Evolutionary conservation across 2,329 filamentous ascomycete genomes (phyloP).

Genomic region (Cladosporium sp.): DNA sequence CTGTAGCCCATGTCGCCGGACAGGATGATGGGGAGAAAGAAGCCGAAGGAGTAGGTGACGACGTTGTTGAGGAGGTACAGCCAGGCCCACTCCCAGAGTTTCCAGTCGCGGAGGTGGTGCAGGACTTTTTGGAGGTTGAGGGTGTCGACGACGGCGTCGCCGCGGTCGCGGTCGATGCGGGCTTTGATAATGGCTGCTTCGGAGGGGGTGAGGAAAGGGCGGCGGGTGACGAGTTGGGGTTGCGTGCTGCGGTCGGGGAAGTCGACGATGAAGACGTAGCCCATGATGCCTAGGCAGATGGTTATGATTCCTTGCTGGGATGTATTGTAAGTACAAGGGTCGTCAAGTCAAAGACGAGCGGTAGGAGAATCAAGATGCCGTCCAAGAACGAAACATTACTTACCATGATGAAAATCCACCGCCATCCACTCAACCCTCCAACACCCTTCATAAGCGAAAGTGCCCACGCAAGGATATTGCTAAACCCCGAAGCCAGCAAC

Average conservation of each 20-base stretch:
- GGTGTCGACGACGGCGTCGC: conserved; percentile 17
- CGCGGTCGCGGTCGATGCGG: conserved; percentile 20
- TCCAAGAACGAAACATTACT: too few relatives aligned
- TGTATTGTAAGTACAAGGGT: not conserved
- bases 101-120: conserved; percentile 47
- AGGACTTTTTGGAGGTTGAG: conserved; percentile 46
- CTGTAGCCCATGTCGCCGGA: conserved; percentile 50
- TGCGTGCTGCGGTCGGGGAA: conserved; percentile 26
- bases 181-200: conserved; percentile 19
- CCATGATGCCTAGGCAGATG: conserved; percentile 12
- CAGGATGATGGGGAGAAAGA: conserved; percentile 77
- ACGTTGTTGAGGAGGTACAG: conserved; percentile 66
- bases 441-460: conserved; percentile 49
- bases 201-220: conserved; percentile 24
- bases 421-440: conserved; percentile 37
- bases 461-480: conserved; percentile 46
- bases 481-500: conserved; percentile 48
- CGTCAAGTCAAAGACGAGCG: not conserved
- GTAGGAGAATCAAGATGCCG: too few relatives aligned
- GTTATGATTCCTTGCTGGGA: conserved; percentile 26
- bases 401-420: conserved; percentile 49
- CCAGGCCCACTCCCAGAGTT: conserved; percentile 56
- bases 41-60: conserved; percentile 69
- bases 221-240: conserved; percentile 21
- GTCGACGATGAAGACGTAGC: conserved; percentile 19